Evolutionary conservation across 495 filamentous ascomycete genomes (phyloP).

Genomic region (Penicillium manginii): DNA sequence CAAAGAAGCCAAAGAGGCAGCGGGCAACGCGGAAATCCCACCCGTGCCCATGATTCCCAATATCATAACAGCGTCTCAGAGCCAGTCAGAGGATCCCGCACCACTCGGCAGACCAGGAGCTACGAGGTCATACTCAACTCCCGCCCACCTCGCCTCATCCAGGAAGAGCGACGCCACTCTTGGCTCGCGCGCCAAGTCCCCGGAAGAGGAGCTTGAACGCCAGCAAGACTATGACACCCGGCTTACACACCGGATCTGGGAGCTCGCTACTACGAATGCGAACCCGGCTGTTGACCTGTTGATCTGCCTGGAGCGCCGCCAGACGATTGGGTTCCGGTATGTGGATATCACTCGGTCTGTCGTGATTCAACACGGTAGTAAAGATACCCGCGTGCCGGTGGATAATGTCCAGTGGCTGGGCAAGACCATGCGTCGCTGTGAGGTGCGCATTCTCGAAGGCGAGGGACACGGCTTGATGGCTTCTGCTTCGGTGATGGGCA

Average conservation of each 20-base stretch:
- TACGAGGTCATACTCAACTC: conserved; percentile 13
- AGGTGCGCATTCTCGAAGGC: conserved; percentile 87
- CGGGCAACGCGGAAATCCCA: conserved; percentile 51
- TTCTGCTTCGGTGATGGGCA: conserved; percentile 88
- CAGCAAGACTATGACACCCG: conserved; percentile 81
- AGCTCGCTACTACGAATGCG: conserved; percentile 85
- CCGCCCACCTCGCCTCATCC: conserved; percentile 16
- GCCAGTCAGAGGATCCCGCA: conserved; percentile 46
- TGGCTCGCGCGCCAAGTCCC: conserved; percentile 28
- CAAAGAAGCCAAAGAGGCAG: conserved; percentile 53
- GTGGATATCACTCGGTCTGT: conserved; percentile 90
- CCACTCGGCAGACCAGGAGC: conserved; percentile 22
- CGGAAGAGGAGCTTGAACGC: conserved; percentile 60
- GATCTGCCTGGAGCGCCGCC: conserved; percentile 87
- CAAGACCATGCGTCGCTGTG: conserved; percentile 88
- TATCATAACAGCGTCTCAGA: conserved; percentile 35
- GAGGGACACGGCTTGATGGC: conserved; percentile 98
- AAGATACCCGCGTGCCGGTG: conserved; percentile 88
- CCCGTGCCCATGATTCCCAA: conserved; percentile 55
- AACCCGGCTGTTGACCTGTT: conserved; percentile 94
- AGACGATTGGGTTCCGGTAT: conserved; percentile 94
- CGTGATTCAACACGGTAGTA: conserved; percentile 91
- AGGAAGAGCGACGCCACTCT: conserved; percentile 29
- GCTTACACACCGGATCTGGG: conserved; percentile 92
- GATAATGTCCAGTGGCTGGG: conserved; percentile 96